phyloP scores from a whole-genome alignment of 306 rosid genomes.

The Lablab purpureus region DNA sequence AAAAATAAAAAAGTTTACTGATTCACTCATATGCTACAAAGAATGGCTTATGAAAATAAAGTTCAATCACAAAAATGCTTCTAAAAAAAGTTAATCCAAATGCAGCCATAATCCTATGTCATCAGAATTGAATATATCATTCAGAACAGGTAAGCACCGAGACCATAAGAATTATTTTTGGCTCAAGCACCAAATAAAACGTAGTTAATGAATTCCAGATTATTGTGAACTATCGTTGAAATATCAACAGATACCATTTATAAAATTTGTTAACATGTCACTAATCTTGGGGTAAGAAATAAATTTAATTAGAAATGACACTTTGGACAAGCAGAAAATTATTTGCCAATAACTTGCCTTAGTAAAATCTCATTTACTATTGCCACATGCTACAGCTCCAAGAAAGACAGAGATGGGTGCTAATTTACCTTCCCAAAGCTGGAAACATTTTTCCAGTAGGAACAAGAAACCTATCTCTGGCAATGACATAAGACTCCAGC shows the following conservation, averaged over 20 bases:
- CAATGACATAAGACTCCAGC: conserved; percentile 97
- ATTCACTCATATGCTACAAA: conserved; percentile 12
- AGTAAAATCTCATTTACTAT: not conserved
- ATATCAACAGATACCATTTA: conserved; percentile 21
- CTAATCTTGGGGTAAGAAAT: not conserved
- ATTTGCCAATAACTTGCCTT: conserved; percentile 19
- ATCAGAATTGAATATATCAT: conserved; percentile 3
- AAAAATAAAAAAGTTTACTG: not conserved
- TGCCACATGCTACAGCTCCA: conserved; percentile 17
- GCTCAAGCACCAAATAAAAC: conserved; percentile 23
- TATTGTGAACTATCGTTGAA: conserved; percentile 18
- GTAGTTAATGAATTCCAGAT: not conserved
- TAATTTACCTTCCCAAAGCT: conserved; percentile 77
- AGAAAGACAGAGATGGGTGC: conserved; percentile 20
- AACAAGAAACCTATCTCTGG: conserved; percentile 89
- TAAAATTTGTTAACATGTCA: not conserved
- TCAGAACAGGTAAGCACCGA: conserved; percentile 23
- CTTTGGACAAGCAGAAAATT: conserved; percentile 4
- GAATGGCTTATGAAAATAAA: not conserved
- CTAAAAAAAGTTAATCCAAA: conserved; percentile 3
- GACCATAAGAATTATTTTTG: conserved; percentile 22
- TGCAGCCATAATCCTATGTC: conserved; percentile 33
- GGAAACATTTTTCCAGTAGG: conserved; percentile 96
- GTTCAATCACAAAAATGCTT: not conserved
- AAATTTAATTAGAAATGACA: conserved; percentile 19